Evolutionary conservation across 805 yeast genomes (phyloP).

Genomic region (Candida dajiaensis): DNA sequence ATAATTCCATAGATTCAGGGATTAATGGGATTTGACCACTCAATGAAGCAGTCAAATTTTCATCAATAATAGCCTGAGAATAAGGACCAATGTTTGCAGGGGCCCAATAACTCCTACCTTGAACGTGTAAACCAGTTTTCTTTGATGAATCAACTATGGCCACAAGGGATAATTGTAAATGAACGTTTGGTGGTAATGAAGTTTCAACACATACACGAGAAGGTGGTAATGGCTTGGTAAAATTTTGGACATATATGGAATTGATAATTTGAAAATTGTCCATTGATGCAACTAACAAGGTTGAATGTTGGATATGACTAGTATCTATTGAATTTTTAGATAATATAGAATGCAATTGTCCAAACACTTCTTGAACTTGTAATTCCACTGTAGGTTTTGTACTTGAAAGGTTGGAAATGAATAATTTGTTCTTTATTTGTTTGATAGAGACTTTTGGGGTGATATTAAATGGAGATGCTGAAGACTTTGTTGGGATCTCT

Average conservation of each 20-base stretch:
- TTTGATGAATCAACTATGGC: constrained; percentile 29
- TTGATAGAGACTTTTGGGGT: background rate
- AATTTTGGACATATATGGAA: constrained; percentile 47
- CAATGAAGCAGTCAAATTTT: constrained; percentile 45
- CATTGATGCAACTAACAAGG: constrained; percentile 63
- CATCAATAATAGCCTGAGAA: constrained; percentile 70
- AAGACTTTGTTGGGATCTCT: background rate
- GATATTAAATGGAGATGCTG: background rate
- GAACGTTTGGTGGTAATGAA: constrained; percentile 29
- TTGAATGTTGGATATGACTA: constrained; percentile 50
- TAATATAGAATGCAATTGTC: constrained; percentile 33
- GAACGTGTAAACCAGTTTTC: constrained; percentile 79
- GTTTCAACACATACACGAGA: constrained; percentile 83
- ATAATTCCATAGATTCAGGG: constrained; percentile 62
- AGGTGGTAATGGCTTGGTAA: constrained; percentile 69
- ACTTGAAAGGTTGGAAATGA: constrained; percentile 38
- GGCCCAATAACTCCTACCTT: constrained; percentile 95
- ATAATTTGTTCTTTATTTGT: constrained; percentile 27
- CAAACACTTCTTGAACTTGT: constrained; percentile 48
- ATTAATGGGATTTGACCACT: constrained; percentile 91
- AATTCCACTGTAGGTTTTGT: constrained; percentile 24
- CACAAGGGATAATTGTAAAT: constrained; percentile 57
- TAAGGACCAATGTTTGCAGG: constrained; percentile 98
- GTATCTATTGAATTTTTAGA: constrained; percentile 25
- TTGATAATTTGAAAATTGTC: constrained; percentile 56